Evolutionary conservation across 441 rosid genomes (phyloP).

Genomic region (Corymbia calophylla): DNA sequence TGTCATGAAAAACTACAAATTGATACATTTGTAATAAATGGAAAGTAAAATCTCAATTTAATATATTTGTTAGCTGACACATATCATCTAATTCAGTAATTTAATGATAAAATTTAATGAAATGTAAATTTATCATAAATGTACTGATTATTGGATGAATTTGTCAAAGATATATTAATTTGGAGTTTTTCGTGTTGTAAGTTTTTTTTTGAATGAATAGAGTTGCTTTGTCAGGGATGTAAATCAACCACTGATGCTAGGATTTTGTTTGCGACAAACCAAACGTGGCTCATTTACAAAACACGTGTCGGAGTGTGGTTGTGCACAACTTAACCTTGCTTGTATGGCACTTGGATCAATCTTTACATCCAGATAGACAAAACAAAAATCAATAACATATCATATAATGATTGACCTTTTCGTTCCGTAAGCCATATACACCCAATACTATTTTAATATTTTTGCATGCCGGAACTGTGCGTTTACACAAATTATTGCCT

Average conservation of each 20-base stretch:
- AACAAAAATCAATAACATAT: not conserved
- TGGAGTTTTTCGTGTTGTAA: too few relatives aligned
- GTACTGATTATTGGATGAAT: fast-evolving
- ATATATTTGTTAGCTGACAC: too few relatives aligned
- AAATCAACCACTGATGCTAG: not conserved
- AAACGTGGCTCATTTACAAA: too few relatives aligned
- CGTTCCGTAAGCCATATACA: fast-evolving
- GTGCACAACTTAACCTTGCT: not conserved
- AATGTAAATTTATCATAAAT: too few relatives aligned
- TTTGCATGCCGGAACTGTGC: not conserved
- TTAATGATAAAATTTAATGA: too few relatives aligned
- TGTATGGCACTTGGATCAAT: not conserved
- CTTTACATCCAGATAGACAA: not conserved
- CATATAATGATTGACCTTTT: not conserved
- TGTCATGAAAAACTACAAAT: too few relatives aligned
- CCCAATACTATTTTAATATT: not conserved
- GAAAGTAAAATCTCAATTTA: too few relatives aligned
- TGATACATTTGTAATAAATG: too few relatives aligned
- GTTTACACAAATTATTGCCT: fast-evolving
- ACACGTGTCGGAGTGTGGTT: not conserved
- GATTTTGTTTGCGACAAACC: not conserved
- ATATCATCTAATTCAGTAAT: too few relatives aligned
- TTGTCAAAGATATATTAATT: fast-evolving
- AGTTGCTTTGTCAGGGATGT: not conserved
- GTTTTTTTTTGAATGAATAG: not conserved